Conservation (phyloP, 2,329 filamentous ascomycete species). For the Cercospora sesami region DNA sequence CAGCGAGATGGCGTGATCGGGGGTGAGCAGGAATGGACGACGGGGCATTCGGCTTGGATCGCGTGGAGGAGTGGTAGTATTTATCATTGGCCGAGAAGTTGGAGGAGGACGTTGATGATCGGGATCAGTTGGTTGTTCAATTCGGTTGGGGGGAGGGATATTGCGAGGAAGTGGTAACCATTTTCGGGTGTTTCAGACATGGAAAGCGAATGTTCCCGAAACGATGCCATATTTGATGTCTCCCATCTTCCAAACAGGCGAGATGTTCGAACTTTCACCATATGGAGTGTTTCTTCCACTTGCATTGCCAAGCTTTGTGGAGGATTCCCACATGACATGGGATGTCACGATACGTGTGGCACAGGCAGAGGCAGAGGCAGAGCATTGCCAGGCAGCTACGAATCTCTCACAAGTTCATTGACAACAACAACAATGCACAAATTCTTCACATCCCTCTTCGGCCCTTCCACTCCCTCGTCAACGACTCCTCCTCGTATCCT, state of each 20-base stretch:
- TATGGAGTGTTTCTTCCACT: too few species aligned
- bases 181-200: not conserved
- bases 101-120: constrained; percentile 37
- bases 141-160: constrained; percentile 35
- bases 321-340: too few species aligned
- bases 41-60: constrained; percentile 46
- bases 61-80: constrained; percentile 45
- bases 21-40: constrained; percentile 43
- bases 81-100: constrained; percentile 35
- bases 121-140: constrained; percentile 36
- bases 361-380: too few species aligned
- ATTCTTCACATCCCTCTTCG: too few species aligned
- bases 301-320: too few species aligned
- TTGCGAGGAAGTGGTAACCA: constrained; percentile 33
- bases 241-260: not conserved
- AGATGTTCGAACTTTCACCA: not conserved
- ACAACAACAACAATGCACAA: too few species aligned
- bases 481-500: too few species aligned
- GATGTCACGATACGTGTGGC: too few species aligned
- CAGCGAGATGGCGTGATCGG: constrained; percentile 46
- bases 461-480: too few species aligned
- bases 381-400: too few species aligned
- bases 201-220: not conserved
- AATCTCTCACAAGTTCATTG: too few species aligned
- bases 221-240: not conserved